Evolutionary conservation across 345 rosid genomes (phyloP).

Genomic region (Xanthoceras sorbifolium): DNA sequence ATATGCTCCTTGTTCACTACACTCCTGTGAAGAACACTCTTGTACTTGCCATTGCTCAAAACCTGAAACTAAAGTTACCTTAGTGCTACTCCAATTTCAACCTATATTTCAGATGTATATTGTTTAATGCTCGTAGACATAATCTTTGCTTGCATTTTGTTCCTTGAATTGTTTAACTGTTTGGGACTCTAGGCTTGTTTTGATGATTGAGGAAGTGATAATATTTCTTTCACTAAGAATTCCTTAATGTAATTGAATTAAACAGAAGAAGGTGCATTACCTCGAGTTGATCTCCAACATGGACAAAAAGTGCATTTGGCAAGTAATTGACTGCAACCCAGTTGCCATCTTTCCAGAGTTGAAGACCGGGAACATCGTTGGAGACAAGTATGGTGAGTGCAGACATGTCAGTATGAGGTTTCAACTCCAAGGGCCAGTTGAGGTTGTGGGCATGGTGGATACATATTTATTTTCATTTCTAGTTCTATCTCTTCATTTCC

Average conservation of each 20-base stretch:
- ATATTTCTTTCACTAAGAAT: background rate
- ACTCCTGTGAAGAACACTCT: constrained; percentile 54
- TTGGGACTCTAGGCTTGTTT: too few species aligned
- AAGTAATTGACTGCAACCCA: constrained; percentile 52
- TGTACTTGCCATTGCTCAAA: constrained; percentile 58
- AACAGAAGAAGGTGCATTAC: constrained; percentile 19
- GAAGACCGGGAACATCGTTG: constrained; percentile 55
- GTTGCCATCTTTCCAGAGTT: constrained; percentile 50
- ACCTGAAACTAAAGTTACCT: constrained; percentile 32
- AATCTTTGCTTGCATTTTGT: too few species aligned
- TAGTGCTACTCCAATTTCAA: too few species aligned
- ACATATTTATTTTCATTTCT: constrained; percentile 58
- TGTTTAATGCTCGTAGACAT: background rate
- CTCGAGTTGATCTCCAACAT: constrained; percentile 57
- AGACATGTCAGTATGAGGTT: constrained; percentile 62
- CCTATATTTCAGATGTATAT: background rate
- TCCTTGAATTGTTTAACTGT: too few species aligned
- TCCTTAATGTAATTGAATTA: background rate
- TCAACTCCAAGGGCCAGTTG: constrained; percentile 55
- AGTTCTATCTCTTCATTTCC: constrained; percentile 44
- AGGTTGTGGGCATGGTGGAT: constrained; percentile 68
- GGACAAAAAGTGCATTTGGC: constrained; percentile 43
- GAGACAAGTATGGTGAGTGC: constrained; percentile 53
- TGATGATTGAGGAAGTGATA: too few species aligned
- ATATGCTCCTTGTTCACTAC: constrained; percentile 44